These are phyloP conservation scores for Colletotrichum sp. DNA, from an alignment of 2,329 filamentous ascomycete species.

Conservation along the genomic window DNA sequence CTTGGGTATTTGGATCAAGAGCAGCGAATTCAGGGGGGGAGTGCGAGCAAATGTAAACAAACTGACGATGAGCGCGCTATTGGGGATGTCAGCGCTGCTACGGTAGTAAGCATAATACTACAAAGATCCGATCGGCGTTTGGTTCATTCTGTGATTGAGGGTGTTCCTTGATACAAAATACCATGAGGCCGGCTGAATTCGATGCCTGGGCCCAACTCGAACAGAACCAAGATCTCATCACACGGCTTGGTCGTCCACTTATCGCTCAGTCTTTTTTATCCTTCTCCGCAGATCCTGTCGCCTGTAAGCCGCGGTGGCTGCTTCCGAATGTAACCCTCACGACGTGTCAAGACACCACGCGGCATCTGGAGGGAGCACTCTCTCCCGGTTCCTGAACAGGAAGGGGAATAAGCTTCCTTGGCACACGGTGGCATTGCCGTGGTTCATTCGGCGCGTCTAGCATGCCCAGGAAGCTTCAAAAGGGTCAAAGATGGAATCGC, in stretches of 20 bases:
- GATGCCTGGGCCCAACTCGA: background rate
- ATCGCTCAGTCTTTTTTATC: background rate
- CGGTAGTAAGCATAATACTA: conserved; percentile 11
- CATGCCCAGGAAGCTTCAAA: background rate
- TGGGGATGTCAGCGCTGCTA: background rate
- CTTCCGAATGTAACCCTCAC: conserved; percentile 10
- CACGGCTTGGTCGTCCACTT: background rate
- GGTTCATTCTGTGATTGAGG: background rate
- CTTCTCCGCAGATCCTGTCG: background rate
- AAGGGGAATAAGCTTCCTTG: conserved; percentile 13
- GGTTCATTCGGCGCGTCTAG: background rate
- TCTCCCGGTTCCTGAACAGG: background rate
- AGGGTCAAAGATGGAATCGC: background rate
- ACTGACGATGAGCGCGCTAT: background rate
- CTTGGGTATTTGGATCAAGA: background rate
- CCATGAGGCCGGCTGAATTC: background rate
- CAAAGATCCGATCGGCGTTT: background rate
- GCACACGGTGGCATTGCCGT: background rate
- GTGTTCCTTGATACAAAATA: background rate
- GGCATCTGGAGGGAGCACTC: background rate
- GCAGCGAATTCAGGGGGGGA: background rate
- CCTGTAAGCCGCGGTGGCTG: background rate
- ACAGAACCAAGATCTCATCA: background rate
- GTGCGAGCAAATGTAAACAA: background rate
- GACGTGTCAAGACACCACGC: background rate